A percentile compares a stretch with the other conserved stretches of the same genome.
These are phyloP conservation scores for Apiospora sp. DNA, from an alignment of 2,329 filamentous ascomycete species.

Conservation along the genomic window DNA sequence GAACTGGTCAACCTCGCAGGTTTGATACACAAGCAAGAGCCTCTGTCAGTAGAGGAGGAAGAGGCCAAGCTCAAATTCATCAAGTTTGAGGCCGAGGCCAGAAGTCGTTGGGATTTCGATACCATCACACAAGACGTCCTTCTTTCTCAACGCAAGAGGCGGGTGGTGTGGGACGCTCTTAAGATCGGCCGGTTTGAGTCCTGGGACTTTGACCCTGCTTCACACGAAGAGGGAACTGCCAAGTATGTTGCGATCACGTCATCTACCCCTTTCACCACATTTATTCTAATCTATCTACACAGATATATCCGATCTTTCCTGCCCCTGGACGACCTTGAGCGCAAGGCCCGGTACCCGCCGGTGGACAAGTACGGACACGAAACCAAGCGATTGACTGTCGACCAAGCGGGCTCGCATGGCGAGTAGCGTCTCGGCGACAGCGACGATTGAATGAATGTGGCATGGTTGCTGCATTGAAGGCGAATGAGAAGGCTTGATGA, in stretches of 20 bases:
- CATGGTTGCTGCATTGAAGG: neutral
- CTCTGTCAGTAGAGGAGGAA: conserved; percentile 54
- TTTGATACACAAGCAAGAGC: conserved; percentile 40
- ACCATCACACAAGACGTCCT: conserved; percentile 79
- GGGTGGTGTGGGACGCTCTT: conserved; percentile 81
- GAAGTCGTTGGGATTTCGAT: conserved; percentile 81
- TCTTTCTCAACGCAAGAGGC: conserved; percentile 78
- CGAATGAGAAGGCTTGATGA: neutral
- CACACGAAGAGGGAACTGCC: conserved; percentile 67
- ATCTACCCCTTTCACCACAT: neutral
- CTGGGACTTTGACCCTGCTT: conserved; percentile 83
- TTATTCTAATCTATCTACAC: conserved; percentile 17
- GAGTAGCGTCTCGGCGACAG: conserved; percentile 41
- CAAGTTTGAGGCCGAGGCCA: conserved; percentile 77
- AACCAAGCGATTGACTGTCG: conserved; percentile 49
- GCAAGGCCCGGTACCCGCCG: conserved; percentile 75
- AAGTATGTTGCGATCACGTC: conserved; percentile 56
- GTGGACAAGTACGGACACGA: conserved; percentile 64
- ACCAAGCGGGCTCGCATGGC: conserved; percentile 54
- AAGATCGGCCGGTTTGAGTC: conserved; percentile 77
- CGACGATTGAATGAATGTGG: neutral
- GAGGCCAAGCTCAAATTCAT: conserved; percentile 60
- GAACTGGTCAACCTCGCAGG: conserved; percentile 79
- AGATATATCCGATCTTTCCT: conserved; percentile 89
- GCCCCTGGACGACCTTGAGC: conserved; percentile 81